Evolutionary conservation across 306 rosid species (phyloP).

Genomic region (Cucurbita moschata): DNA sequence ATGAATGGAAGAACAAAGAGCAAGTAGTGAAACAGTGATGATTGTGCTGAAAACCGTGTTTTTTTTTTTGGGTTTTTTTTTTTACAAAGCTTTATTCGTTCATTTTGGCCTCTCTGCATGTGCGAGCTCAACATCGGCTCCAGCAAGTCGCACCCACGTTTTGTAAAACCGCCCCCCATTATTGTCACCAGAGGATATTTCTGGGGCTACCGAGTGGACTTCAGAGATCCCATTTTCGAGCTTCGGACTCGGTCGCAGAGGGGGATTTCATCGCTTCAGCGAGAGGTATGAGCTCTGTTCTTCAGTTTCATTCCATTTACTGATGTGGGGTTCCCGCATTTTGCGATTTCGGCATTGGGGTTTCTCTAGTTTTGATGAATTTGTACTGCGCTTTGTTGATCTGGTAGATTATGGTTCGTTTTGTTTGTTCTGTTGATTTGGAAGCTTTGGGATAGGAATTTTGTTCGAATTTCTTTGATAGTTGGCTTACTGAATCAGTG

Average conservation of each 20-base stretch:
- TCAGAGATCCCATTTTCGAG: neutral
- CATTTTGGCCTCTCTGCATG: conserved; percentile 14
- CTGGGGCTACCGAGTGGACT: neutral
- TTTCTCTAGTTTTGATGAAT: conserved; percentile 6
- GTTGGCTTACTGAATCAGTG: neutral
- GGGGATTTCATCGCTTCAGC: neutral
- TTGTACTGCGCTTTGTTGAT: conserved; percentile 12
- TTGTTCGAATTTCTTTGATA: neutral
- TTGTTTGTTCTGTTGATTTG: neutral
- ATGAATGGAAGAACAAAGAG: neutral
- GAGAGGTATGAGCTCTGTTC: conserved; percentile 11
- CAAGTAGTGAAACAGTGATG: neutral
- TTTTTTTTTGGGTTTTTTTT: neutral
- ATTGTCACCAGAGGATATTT: conserved; percentile 13
- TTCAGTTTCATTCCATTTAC: conserved; percentile 14
- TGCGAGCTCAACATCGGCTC: conserved; percentile 14
- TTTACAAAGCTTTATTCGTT: neutral
- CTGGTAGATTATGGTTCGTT: neutral
- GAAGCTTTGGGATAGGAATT: conserved; percentile 14
- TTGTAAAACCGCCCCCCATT: conserved; percentile 19
- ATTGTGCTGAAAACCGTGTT: neutral
- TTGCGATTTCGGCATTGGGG: neutral
- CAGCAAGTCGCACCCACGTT: conserved; percentile 72
- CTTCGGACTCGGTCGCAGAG: neutral
- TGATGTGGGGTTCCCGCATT: conserved; percentile 36